Evolutionary conservation across 2,329 filamentous ascomycete species (phyloP).

Genomic region (Aspergillus ustus): DNA sequence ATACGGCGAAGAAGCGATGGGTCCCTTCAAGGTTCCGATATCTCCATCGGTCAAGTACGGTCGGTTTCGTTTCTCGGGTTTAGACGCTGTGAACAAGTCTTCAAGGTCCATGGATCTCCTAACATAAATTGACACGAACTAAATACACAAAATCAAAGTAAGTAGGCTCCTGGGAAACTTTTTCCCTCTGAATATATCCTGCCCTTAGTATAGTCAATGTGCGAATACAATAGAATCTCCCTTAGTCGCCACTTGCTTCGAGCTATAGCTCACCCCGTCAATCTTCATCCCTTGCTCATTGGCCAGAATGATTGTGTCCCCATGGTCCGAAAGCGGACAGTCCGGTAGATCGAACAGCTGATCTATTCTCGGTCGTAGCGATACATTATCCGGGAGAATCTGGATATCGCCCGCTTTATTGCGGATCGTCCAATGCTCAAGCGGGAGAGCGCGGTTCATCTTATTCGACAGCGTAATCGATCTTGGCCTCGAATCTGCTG

Average conservation of each 20-base stretch:
- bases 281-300: slow-evolving; percentile 11
- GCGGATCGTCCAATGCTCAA: slow-evolving; percentile 4
- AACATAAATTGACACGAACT: background rate
- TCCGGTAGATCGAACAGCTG: slow-evolving; percentile 1
- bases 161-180: background rate
- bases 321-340: slow-evolving; percentile 6
- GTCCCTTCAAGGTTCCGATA: no score
- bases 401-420: slow-evolving; percentile 1
- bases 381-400: background rate
- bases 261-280: slow-evolving; percentile 15
- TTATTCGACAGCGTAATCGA: slow-evolving; percentile 10
- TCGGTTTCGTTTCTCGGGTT: background rate
- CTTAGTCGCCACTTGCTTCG: background rate
- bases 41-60: no score
- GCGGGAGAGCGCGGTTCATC: background rate
- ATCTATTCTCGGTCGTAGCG: background rate
- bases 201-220: background rate
- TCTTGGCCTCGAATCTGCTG: background rate
- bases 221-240: background rate
- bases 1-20: no score
- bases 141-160: background rate
- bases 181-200: background rate
- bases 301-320: slow-evolving; percentile 9
- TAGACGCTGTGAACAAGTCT: background rate
- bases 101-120: background rate